phyloP scores from a whole-genome alignment of 345 rosid genomes.

The Arabidopsis thaliana region DNA sequence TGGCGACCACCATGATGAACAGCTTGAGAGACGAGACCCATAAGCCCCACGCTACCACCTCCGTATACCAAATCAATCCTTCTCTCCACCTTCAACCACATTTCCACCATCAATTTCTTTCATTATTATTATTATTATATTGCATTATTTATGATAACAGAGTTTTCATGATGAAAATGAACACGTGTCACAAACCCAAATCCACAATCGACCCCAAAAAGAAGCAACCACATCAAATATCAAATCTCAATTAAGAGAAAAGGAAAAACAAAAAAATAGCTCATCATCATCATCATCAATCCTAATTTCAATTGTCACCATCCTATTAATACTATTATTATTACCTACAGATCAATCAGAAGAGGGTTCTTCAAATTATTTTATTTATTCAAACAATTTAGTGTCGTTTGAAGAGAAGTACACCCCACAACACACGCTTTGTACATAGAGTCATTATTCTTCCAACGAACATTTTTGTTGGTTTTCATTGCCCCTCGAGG shows the following conservation, averaged over 20 bases:
- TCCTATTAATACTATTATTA: slow-evolving; percentile 43
- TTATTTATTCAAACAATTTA: neutral
- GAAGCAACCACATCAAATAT: slow-evolving; percentile 44
- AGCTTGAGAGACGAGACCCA: slow-evolving; percentile 98
- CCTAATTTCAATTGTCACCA: slow-evolving; percentile 44
- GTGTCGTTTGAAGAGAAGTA: slow-evolving; percentile 42
- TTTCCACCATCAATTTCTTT: slow-evolving; percentile 52
- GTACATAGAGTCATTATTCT: slow-evolving; percentile 44
- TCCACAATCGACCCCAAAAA: slow-evolving; percentile 32
- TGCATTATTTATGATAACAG: slow-evolving; percentile 34
- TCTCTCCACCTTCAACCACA: slow-evolving; percentile 79
- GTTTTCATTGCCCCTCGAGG: slow-evolving; percentile 27
- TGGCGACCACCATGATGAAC: slow-evolving; percentile 99
- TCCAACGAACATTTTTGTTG: slow-evolving; percentile 39
- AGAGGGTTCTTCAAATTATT: slow-evolving; percentile 2
- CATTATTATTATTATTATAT: slow-evolving; percentile 2
- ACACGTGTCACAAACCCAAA: slow-evolving; percentile 58
- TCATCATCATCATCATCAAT: slow-evolving; percentile 35
- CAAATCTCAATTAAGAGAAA: slow-evolving; percentile 40
- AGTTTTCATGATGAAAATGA: slow-evolving; percentile 54
- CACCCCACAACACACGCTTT: slow-evolving; percentile 48
- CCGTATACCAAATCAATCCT: slow-evolving; percentile 96
- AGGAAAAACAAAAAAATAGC: slow-evolving; percentile 20
- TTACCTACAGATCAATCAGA: slow-evolving; percentile 39
- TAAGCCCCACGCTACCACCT: slow-evolving; percentile 97